phyloP scores from a whole-genome alignment of 306 rosid genomes.

The Acmispon strigosus region DNA sequence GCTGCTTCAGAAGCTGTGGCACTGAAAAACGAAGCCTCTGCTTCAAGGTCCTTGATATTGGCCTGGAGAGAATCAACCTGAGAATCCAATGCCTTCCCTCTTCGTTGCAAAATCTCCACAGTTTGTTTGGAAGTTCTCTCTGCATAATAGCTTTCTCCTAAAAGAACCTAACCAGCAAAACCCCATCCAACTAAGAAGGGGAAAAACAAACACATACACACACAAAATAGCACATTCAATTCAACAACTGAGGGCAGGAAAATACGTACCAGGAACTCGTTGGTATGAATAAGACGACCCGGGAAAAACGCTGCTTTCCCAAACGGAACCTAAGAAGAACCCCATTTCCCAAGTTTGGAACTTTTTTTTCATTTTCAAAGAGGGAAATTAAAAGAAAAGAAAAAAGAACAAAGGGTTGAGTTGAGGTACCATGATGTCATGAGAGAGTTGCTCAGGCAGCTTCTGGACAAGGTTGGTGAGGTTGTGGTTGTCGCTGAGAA shows the following conservation, averaged over 20 bases:
- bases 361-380: neutral
- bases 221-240: neutral
- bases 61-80: constrained; percentile 64
- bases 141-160: constrained; percentile 85
- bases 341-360: neutral
- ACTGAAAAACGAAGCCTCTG: constrained; percentile 57
- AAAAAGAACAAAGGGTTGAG: neutral
- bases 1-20: constrained; percentile 53
- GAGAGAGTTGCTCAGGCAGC: constrained; percentile 78
- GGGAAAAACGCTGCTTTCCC: constrained; percentile 96
- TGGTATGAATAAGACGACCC: constrained; percentile 84
- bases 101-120: constrained; percentile 66
- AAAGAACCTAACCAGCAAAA: constrained; percentile 53
- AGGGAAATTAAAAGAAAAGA: neutral
- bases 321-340: constrained; percentile 72
- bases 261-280: constrained; percentile 61
- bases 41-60: constrained; percentile 51
- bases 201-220: neutral
- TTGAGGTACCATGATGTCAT: constrained; percentile 58
- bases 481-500: constrained; percentile 54
- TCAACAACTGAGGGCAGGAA: neutral
- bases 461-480: constrained; percentile 65
- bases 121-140: constrained; percentile 80
- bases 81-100: constrained; percentile 60
- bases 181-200: neutral